Evolutionary conservation across 306 rosid species (phyloP).

Genomic region (Medicago arabica): DNA sequence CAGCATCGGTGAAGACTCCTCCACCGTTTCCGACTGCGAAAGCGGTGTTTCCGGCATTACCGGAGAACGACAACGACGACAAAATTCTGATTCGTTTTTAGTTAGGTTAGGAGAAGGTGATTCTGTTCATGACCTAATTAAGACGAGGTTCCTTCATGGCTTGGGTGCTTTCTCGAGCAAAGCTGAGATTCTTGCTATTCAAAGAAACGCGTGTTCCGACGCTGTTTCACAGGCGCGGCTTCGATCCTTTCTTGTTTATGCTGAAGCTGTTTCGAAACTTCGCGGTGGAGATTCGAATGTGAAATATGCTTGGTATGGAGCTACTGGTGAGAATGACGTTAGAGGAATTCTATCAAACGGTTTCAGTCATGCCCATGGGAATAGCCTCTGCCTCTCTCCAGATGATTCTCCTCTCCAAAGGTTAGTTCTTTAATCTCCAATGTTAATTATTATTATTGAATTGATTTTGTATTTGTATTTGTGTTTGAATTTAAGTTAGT

Average conservation of each 20-base stretch:
- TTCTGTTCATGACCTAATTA: constrained; percentile 54
- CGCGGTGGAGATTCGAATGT: constrained; percentile 68
- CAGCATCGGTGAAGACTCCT: constrained; percentile 2
- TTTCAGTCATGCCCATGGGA: constrained; percentile 46
- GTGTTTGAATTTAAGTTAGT: too few species aligned
- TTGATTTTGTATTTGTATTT: too few species aligned
- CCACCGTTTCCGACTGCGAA: constrained; percentile 65
- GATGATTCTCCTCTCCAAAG: constrained; percentile 71
- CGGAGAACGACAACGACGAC: neutral
- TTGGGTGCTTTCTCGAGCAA: constrained; percentile 54
- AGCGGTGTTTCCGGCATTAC: constrained; percentile 52
- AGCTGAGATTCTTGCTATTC: constrained; percentile 50
- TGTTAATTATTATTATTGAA: neutral
- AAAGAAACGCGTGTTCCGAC: constrained; percentile 46
- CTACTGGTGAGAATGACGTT: constrained; percentile 55
- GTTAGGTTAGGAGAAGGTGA: constrained; percentile 52
- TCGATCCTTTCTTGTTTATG: constrained; percentile 61
- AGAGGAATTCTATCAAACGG: constrained; percentile 63
- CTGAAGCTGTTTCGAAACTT: constrained; percentile 56
- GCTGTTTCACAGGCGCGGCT: constrained; percentile 59
- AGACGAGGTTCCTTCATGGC: constrained; percentile 52
- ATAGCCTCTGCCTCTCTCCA: constrained; percentile 52
- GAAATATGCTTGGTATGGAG: constrained; percentile 75
- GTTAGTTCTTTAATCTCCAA: constrained; percentile 32
- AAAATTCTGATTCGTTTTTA: neutral